Evolutionary conservation across 345 rosid genomes (phyloP), one percentile per base, ranked within the genome.

Genomic region (Microcos paniculata): DNA sequence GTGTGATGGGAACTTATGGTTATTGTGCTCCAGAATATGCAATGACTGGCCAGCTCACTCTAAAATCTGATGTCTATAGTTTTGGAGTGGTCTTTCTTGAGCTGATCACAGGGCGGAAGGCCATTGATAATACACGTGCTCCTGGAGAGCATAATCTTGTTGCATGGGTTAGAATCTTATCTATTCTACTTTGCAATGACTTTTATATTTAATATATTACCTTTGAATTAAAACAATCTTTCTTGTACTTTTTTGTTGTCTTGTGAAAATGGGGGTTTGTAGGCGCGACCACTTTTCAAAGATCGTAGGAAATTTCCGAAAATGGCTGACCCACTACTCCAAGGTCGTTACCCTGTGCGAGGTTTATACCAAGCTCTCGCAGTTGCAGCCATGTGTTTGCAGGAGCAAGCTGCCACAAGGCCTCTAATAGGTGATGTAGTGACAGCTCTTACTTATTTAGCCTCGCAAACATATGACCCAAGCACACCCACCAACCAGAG

Each of bases 1-100:
- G 99, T 72, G 99, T 96, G 70, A 96, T 96, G 99, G 99, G 99
- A 9, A 96, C 99, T n/a, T 91, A 96, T 53, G 99, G 98, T 77
- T 96, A 95, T 73, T 95, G 99, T 87, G 99, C 99, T 40, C 99
- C 99, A 0, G 99, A 95, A 77, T 95, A 95, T 75, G 99, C 99
- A 30, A 96, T 96, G 99, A 96, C 99, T 0, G 99, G 99, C 35
- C 99, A 96, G 52, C 96, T 96, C 40, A 96, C 99, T 45, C 75
- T 96, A 21, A 96, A 96, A 76, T 96, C 98, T 2, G 99, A 96
- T 87, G 98, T 93, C 57, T 96, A 96, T 72, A 93, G 98, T 81
- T 96, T 96, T 81, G 98, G 99, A 69, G 99, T 96, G 64, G 99
- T 96, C 78, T 92, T 96, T 87, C 89, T 96, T 53, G 99, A 96